Evolutionary conservation across 257 asterid genomes (phyloP).

Genomic region (Przewalskia tangutica): DNA sequence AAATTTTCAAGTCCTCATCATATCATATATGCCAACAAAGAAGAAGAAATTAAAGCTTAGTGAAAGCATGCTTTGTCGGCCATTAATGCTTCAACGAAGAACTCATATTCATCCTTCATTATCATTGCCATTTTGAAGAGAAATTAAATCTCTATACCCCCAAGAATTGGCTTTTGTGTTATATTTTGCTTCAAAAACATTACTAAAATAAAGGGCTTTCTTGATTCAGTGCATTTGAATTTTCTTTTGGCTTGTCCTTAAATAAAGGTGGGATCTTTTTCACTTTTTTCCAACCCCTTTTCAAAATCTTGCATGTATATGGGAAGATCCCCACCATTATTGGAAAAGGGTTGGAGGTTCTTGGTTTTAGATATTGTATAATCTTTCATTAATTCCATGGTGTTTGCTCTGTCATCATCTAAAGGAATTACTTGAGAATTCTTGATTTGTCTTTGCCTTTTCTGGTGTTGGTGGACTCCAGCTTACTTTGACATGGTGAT

Average conservation of each 20-base stretch:
- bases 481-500: conserved; percentile 10
- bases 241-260: conserved; percentile 13
- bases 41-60: conserved; percentile 3
- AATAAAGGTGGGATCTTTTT: conserved; percentile 14
- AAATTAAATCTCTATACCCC: not conserved
- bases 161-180: not conserved
- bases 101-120: conserved; percentile 3
- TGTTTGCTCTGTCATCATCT: conserved; percentile 32
- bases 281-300: conserved; percentile 2
- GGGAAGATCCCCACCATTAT: conserved; percentile 20
- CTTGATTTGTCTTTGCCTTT: conserved; percentile 17
- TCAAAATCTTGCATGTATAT: conserved; percentile 26
- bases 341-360: conserved; percentile 14
- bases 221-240: conserved; percentile 41
- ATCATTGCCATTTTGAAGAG: conserved; percentile 31
- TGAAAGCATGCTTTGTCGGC: conserved; percentile 89
- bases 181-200: not conserved
- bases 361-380: conserved; percentile 2
- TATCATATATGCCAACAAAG: not conserved
- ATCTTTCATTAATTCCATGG: conserved; percentile 20
- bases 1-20: not conserved
- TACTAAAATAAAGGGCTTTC: conserved; percentile 2
- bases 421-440: conserved; percentile 41
- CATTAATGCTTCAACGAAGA: conserved; percentile 63
- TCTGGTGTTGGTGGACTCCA: not conserved